Evolutionary conservation across 2,329 filamentous ascomycete species (phyloP), one percentile per base, ranked within the genome.

Genomic region (Botryotinia calthae): DNA sequence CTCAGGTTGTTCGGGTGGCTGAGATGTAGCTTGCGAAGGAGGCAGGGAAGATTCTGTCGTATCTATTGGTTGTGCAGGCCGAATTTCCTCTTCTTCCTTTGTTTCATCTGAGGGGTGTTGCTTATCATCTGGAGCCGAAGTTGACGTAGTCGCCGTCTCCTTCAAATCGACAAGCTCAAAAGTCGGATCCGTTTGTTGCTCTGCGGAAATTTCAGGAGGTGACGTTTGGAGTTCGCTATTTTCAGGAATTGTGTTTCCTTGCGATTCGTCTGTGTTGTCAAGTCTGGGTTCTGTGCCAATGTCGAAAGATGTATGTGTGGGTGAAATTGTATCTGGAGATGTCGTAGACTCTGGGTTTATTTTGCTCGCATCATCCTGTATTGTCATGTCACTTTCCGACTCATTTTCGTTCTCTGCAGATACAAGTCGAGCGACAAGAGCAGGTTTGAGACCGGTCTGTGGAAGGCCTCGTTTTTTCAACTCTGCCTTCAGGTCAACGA

Each of bases 401-500:
- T 77, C 79, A 63, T 80, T 77, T 58, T 82, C 80, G 71, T 80
- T 80, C 59, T 84, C 83, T 48, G 82, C 83, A 66, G 82, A 83
- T 64, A 84, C 80, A 63, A 95, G 82, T 73, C 91, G 88, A 74
- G 90, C 87, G 72, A 95, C 86, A 64, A 94, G 87, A 74, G 91
- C 92, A 37, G 89, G 86, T 80, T 94, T 93, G 70, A 94, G 85
- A 14, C 93, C 93, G 37, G 88, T 87, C 74, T 89, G 87, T 9
- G 89, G 84, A 56, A 95, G 87, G n/a, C 90, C 89, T 75, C 92
- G 88, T 73, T 85, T 86, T 82, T 93, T 94, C 59, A 95, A 86
- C 84, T 94, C 91, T 34, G 88, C 88, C 82, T 91, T 92, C 73
- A 95, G 86, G 79, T 94, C 91, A 48, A 90, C 85, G 75, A 95